A percentile compares a stretch with the other conserved stretches of the same genome.
Evolutionary conservation across 2,329 filamentous ascomycete genomes (phyloP).

Genomic region (Diaporthe capsici): DNA sequence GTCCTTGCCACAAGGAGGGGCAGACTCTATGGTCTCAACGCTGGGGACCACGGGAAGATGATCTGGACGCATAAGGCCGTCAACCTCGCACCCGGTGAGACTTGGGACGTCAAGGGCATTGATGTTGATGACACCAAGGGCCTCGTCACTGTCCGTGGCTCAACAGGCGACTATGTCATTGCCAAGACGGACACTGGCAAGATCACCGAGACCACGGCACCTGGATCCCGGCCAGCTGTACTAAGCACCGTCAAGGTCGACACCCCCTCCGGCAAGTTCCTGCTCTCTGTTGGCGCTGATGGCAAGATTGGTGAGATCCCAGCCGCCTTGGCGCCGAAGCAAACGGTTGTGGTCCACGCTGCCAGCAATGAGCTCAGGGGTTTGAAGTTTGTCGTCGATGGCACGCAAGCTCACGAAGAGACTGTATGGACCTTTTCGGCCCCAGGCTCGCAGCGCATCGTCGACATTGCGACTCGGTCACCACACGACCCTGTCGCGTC

Average conservation of each 20-base stretch:
- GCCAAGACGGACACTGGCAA: constrained; percentile 68
- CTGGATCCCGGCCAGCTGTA: constrained; percentile 56
- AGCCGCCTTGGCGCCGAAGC: constrained; percentile 61
- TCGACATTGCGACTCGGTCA: constrained; percentile 77
- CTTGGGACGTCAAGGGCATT: constrained; percentile 79
- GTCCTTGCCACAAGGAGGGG: constrained; percentile 85
- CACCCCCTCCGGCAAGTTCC: constrained; percentile 64
- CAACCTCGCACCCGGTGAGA: constrained; percentile 66
- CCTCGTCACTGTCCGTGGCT: constrained; percentile 70
- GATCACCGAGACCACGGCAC: constrained; percentile 59
- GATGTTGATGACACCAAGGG: constrained; percentile 71
- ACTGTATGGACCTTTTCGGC: constrained; percentile 82
- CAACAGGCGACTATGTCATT: constrained; percentile 73
- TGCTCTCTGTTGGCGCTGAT: constrained; percentile 66
- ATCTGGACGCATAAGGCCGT: constrained; percentile 81
- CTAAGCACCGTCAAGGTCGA: constrained; percentile 67
- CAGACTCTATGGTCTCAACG: constrained; percentile 84
- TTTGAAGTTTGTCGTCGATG: constrained; percentile 63
- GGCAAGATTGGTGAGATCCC: constrained; percentile 65
- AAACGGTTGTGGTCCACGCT: constrained; percentile 68
- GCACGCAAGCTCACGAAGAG: constrained; percentile 58
- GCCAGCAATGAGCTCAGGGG: constrained; percentile 67
- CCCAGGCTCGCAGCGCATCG: constrained; percentile 75
- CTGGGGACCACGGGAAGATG: constrained; percentile 79
- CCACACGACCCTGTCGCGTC: constrained; percentile 90